Evolutionary conservation across 2,329 filamentous ascomycete genomes (phyloP), one percentile per base, ranked within the genome.

Genomic region (Colletotrichum brevisporum): DNA sequence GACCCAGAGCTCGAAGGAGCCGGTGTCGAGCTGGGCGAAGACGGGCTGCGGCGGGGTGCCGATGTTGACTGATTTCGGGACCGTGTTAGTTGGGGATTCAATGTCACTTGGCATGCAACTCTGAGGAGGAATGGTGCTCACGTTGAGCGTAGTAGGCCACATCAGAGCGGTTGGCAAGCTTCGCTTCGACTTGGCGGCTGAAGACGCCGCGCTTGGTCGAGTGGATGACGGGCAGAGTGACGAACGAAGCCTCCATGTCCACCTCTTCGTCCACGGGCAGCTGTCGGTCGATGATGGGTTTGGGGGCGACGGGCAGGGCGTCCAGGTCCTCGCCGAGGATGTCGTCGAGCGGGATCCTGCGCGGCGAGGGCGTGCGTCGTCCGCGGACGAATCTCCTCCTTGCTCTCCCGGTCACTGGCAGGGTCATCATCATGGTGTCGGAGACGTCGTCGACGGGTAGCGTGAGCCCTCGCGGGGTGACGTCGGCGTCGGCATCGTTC

Each of bases 1-100:
- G 6, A 89, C 84, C 87, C 87, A 89, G 39, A 89, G 80, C 78
- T 89, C 87, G 72, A 88, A 89, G 10, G 86, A 89, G 53, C 88
- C 87, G 0, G 88, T 89, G 75, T 90, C 88, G 63, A 90, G 76
- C 74, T 88, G 86, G 12, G 88, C 85, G 64, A 81, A 86, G 58
- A 89, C 83, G 2, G 81, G 74, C 71, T 89, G 87, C 1, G 83
- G 78, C 15, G 88, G 88, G 3, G 83, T 88, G 54, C 88, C 88
- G 56, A 89, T 84, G 67, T 81, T 80, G 71, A 88, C 70, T 72
- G 54, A 5, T 8, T 48, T 24, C 8, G 31, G 31, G 31, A n/a
- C 31, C 9, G 31, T 36, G 31, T 36, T 36, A 36, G 31, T 36
- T 36, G 31, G 31, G 8, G 8, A 9, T 10, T 36, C 4, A 2